These are phyloP conservation scores for Auxenochlorella pyrenoidosa DNA, from an alignment of 139 green algal genomes.

Conservation along the genomic window DNA sequence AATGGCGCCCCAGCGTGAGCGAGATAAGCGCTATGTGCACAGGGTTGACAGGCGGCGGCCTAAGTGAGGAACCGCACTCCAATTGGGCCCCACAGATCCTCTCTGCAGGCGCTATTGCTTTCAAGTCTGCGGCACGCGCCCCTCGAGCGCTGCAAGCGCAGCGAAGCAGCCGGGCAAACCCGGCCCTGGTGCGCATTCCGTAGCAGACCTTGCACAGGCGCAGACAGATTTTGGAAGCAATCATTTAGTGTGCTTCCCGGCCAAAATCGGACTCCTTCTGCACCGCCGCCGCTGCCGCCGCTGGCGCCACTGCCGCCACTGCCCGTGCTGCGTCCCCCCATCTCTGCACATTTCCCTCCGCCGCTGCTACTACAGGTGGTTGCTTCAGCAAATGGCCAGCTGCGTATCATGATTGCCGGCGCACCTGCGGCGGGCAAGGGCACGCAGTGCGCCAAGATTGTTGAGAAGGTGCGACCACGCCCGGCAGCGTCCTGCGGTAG, in stretches of 20 bases:
- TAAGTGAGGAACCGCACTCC: background rate
- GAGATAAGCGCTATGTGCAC: background rate
- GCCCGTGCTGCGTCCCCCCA: background rate
- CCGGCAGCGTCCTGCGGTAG: background rate
- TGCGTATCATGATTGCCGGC: slow-evolving; percentile 95
- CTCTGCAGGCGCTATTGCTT: background rate
- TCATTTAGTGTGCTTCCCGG: too few relatives aligned
- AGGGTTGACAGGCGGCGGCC: background rate
- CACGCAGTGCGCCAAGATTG: slow-evolving; percentile 94
- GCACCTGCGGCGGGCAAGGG: slow-evolving; percentile 97
- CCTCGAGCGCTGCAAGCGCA: background rate
- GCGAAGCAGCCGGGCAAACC: background rate
- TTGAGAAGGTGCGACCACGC: slow-evolving; percentile 76
- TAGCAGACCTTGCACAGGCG: too few relatives aligned
- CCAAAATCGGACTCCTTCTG: too few relatives aligned
- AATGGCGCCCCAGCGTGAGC: background rate
- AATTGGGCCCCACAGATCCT: background rate
- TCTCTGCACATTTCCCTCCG: too few relatives aligned
- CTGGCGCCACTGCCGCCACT: background rate
- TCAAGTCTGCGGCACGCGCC: background rate
- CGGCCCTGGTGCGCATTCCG: background rate
- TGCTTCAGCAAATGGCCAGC: slow-evolving; percentile 22
- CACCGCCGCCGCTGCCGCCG: background rate
- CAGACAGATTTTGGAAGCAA: too few relatives aligned
- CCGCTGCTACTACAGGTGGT: background rate